phyloP scores from a whole-genome alignment of 768 basidiomycete genomes.

The Russula foetens region DNA sequence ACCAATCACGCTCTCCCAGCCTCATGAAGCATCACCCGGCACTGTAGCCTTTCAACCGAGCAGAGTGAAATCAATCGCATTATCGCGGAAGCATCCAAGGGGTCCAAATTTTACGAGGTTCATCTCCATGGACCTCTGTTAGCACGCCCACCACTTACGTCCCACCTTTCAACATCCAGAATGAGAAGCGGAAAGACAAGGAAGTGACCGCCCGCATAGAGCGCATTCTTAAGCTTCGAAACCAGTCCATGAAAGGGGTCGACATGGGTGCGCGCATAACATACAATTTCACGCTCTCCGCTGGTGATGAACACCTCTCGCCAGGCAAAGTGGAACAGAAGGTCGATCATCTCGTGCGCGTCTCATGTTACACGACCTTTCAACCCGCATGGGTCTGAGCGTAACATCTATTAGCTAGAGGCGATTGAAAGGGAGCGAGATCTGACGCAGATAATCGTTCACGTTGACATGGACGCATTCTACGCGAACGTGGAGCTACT shows the following conservation, averaged over 20 bases:
- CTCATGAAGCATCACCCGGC: neutral
- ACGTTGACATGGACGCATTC: slow-evolving; percentile 96
- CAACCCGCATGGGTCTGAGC: neutral
- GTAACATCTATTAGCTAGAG: slow-evolving; percentile 37
- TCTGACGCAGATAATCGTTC: slow-evolving; percentile 76
- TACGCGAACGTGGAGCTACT: slow-evolving; percentile 75
- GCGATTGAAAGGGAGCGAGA: slow-evolving; percentile 73
- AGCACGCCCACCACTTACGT: neutral
- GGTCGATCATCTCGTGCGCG: slow-evolving; percentile 63
- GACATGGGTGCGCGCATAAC: slow-evolving; percentile 42
- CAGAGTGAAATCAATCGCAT: slow-evolving; percentile 81
- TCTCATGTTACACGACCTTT: neutral
- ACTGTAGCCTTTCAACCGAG: slow-evolving; percentile 55
- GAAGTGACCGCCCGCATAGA: slow-evolving; percentile 73
- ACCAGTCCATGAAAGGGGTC: slow-evolving; percentile 46
- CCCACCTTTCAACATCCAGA: slow-evolving; percentile 33
- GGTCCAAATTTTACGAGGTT: slow-evolving; percentile 88
- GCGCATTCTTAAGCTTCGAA: slow-evolving; percentile 55
- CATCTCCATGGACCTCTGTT: slow-evolving; percentile 17
- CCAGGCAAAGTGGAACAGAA: slow-evolving; percentile 52
- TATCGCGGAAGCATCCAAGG: slow-evolving; percentile 87
- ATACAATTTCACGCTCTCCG: neutral
- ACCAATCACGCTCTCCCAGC: neutral
- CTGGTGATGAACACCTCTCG: neutral
- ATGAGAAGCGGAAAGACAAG: slow-evolving; percentile 86